Base-by-base conservation (phyloP, 1,139 yeast species). In the Pichia terricola region DNA sequence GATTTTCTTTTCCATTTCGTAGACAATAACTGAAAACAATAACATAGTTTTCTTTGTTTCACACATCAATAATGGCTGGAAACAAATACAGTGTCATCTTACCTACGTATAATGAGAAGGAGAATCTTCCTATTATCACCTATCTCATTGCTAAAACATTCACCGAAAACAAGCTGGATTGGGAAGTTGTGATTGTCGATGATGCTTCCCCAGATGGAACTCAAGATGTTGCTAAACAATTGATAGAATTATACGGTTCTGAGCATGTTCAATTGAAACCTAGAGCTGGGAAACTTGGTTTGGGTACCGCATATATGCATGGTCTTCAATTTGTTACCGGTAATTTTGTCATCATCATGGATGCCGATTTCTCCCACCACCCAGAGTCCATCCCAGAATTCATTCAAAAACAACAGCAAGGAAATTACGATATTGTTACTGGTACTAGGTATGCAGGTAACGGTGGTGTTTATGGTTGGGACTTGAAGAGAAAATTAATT, bases 381-480 rank as follows among this genome's bases (percentile, higher is more conserved):
- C 94, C 94, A 25, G 81, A 79, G 53, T 83, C 89, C 37, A 82
- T 83, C 61, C 91, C 91, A 5, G 69, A 80, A 60, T 82, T 83
- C 59, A 81, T 83, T 55, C 74, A 73, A 46, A 77, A 79, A 60
- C 94, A 83, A 60, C 73, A 79, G 63, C 67, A 71, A 48, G 73
- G 70, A 43, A 64, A 82, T 63, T 81, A 66, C 57, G 94, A 83
- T 57, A 82, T 83, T 61, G 91, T 83, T 43, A 82, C 91, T n/a
- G 94, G 94, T 42, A 83, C 94, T 22, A 74, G 94, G 57, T 83
- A 83, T 56, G 83, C 84, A 25, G 89, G 89, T 11, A 69, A 82
- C 54, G 94, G 94, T 31, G 94, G 94, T 40, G 94, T 83, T 33
- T 83, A 73, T 56, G 94, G 94, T 33, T 83, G 94, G 94, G 89